A percentile compares a stretch with the other conserved stretches of the same genome.
Conservation (phyloP, 768 basidiomycete genomes). For the Lactarius hatsudake region DNA sequence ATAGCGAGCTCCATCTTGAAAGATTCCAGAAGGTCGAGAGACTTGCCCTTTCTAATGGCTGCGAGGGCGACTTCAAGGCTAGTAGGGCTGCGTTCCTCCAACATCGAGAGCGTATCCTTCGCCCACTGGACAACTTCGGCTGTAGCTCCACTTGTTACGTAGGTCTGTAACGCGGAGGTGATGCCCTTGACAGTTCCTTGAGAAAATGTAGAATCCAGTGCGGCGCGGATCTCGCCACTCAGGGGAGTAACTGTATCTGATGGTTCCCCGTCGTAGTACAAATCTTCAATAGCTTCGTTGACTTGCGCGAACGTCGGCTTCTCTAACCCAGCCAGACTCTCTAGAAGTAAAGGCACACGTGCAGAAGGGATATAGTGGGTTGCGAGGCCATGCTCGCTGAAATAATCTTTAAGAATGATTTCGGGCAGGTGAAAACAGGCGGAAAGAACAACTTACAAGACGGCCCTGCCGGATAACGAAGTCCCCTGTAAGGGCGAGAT, state of each 20-base stretch:
- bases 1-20: constrained; percentile 86
- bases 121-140: constrained; percentile 70
- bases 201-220: constrained; percentile 78
- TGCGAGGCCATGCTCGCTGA: constrained; percentile 86
- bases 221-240: constrained; percentile 61
- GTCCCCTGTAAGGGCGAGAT: constrained; percentile 85
- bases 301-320: constrained; percentile 48
- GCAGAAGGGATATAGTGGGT: constrained; percentile 88
- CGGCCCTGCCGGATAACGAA: constrained; percentile 69
- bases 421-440: not conserved
- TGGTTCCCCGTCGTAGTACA: constrained; percentile 53
- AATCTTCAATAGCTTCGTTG: constrained; percentile 68
- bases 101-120: constrained; percentile 53
- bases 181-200: constrained; percentile 72
- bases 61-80: constrained; percentile 86
- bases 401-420: constrained; percentile 5
- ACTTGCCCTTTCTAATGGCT: constrained; percentile 71
- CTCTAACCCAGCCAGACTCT: constrained; percentile 60
- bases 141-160: constrained; percentile 41
- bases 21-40: constrained; percentile 57
- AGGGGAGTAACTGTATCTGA: constrained; percentile 53
- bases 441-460: constrained; percentile 58
- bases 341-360: constrained; percentile 66
- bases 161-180: constrained; percentile 48
- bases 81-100: constrained; percentile 81